Evolutionary conservation across 2,329 filamentous ascomycete genomes (phyloP), one percentile per base, ranked within the genome.

Genomic region (Fusarium papillatum): DNA sequence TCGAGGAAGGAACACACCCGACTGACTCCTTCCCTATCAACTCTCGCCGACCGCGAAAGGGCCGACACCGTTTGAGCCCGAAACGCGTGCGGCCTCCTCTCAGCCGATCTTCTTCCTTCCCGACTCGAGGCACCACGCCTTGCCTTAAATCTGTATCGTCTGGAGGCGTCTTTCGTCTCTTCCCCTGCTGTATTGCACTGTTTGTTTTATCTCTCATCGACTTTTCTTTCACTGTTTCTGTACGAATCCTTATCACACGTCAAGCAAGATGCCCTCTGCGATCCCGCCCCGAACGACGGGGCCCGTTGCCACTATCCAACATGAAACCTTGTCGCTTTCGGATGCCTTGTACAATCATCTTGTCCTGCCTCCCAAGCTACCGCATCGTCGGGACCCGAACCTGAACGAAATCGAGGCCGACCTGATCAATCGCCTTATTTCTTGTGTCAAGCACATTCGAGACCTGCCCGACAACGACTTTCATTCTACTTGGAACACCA

Each of bases 301-400:
- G 34, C 31, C 46, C 17, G 14, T 38, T 46, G 36, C 46, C 10
- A 29, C 63, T 19, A 43, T 24, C 22, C 61, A 55, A 7, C 64
- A 77, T 38, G 38, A 48, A 19, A 22, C 34, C 19, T 50, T 73
- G 16, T 76, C 67, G 13, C 29, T 78, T n/a, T 57, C 66, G 11
- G 76, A 79, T 7, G 73, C 75, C 4, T 38, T 80, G 7, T 80
- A 76, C 26, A 76, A 80, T n/a, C 79, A 80, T 22, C 73, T 80
- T 10, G 76, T 69, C 3, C 41, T 80, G 2, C 79, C 79, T 4
- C 78, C 74, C 0, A 65, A 75, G 6, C 78, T 80, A 16, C 79
- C 79, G 16, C 76, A 79, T 26, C 63, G 66, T 2, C 68, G 77
- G 24, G 79, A 80, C 14, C 48, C 71, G 5, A 71, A 79, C 13